Conservation (phyloP, 1,284 basidiomycete species). For the Cryptococcus sp. region DNA sequence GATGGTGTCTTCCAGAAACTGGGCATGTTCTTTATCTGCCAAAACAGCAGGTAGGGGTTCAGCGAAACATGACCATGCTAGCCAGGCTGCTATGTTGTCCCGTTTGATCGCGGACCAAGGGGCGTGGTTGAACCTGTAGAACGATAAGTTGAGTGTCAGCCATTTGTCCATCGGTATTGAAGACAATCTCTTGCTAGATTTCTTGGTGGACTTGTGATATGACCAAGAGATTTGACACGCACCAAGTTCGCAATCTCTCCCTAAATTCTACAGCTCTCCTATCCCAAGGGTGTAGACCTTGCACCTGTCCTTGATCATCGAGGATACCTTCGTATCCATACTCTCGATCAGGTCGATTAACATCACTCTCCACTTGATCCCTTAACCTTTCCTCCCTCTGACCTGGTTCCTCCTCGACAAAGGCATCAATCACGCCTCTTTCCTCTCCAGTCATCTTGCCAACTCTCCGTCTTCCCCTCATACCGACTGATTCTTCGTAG, state of each 20-base stretch:
- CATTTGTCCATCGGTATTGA: too few relatives aligned
- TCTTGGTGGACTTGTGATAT: not conserved
- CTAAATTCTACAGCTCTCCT: slow-evolving; percentile 49
- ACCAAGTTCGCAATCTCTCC: slow-evolving; percentile 51
- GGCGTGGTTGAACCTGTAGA: slow-evolving; percentile 67
- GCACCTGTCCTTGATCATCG: slow-evolving; percentile 27
- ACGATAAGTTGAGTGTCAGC: not conserved
- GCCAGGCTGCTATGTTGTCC: slow-evolving; percentile 70
- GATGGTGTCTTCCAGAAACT: slow-evolving; percentile 63
- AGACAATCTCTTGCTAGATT: too few relatives aligned
- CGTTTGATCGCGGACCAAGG: slow-evolving; percentile 71
- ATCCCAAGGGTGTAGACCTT: slow-evolving; percentile 38
- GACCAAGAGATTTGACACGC: slow-evolving; percentile 10
- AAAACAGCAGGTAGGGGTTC: slow-evolving; percentile 55
- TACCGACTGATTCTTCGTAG: slow-evolving; percentile 31
- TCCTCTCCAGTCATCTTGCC: slow-evolving; percentile 27
- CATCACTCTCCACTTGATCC: slow-evolving; percentile 29
- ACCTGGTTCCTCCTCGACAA: slow-evolving; percentile 32
- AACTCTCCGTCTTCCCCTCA: slow-evolving; percentile 23
- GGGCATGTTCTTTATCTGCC: slow-evolving; percentile 57
- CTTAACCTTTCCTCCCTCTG: slow-evolving; percentile 32
- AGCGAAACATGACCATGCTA: slow-evolving; percentile 82
- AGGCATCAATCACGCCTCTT: slow-evolving; percentile 22
- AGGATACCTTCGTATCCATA: slow-evolving; percentile 25
- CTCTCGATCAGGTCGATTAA: slow-evolving; percentile 11